Conservation (phyloP, 1,284 basidiomycete species). For the Ceratobasidium sp. region DNA sequence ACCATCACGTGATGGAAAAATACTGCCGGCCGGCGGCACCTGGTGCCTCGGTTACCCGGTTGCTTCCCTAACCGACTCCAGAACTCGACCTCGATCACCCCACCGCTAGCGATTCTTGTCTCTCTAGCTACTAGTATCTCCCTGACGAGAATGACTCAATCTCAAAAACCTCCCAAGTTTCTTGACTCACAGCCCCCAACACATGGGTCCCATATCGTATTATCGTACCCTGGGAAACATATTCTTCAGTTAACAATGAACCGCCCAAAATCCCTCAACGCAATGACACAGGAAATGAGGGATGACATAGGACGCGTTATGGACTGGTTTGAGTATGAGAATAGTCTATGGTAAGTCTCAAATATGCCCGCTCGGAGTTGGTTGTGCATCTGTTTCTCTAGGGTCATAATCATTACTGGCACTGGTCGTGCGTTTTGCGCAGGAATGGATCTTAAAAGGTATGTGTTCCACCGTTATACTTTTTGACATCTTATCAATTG, state of each 20-base stretch:
- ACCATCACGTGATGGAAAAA: constrained; percentile 27
- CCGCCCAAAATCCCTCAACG: constrained; percentile 65
- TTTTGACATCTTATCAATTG: constrained; percentile 30
- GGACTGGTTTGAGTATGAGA: constrained; percentile 84
- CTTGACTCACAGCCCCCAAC: constrained; percentile 12
- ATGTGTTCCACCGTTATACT: constrained; percentile 53
- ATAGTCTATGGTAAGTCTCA: constrained; percentile 73
- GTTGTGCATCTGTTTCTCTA: constrained; percentile 54
- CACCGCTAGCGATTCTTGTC: not conserved
- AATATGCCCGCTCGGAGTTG: not conserved
- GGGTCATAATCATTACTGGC: constrained; percentile 85
- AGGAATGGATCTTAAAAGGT: constrained; percentile 83
- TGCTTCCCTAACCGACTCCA: not conserved
- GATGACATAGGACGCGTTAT: constrained; percentile 71
- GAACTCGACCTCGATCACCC: constrained; percentile 5
- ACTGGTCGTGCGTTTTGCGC: constrained; percentile 84
- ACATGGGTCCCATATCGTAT: constrained; percentile 64
- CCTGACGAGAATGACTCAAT: constrained; percentile 4
- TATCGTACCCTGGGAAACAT: constrained; percentile 74
- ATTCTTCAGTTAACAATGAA: constrained; percentile 82
- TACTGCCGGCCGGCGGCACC: no score
- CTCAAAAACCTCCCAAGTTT: constrained; percentile 22
- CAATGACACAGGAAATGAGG: constrained; percentile 65
- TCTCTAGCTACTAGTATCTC: not conserved
- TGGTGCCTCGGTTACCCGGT: not conserved